phyloP scores from a whole-genome alignment of 1,139 yeast species.

The Yamadazyma dendronema region DNA sequence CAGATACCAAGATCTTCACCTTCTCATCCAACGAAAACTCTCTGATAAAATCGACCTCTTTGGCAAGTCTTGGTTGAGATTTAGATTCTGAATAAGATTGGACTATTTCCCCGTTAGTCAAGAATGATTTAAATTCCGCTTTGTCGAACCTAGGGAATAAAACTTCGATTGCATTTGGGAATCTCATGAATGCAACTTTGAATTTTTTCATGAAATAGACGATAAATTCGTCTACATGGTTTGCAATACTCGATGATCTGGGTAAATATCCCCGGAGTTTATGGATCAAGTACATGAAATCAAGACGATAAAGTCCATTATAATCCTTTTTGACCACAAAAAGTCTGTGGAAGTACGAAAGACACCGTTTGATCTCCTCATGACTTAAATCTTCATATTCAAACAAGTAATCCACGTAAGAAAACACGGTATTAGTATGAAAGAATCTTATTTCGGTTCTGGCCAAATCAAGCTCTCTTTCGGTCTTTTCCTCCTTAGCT shows the following conservation, averaged over 20 bases:
- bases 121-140: conserved; percentile 32
- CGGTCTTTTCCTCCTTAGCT: conserved; percentile 37
- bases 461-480: conserved; percentile 51
- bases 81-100: conserved; percentile 20
- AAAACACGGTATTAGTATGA: conserved; percentile 44
- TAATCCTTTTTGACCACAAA: conserved; percentile 61
- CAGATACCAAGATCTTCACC: conserved; percentile 48
- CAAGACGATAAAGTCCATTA: conserved; percentile 67
- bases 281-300: conserved; percentile 54
- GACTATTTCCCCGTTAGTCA: conserved; percentile 52
- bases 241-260: conserved; percentile 39
- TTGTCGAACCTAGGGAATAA: conserved; percentile 63
- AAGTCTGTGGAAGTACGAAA: conserved; percentile 71
- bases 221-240: conserved; percentile 65
- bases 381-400: conserved; percentile 63
- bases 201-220: conserved; percentile 67
- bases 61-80: conserved; percentile 28
- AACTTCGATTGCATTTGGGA: conserved; percentile 68
- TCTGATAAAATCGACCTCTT: conserved; percentile 37
- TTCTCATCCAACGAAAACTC: conserved; percentile 35
- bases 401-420: conserved; percentile 50
- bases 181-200: conserved; percentile 42
- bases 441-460: conserved; percentile 41
- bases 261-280: conserved; percentile 33
- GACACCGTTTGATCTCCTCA: conserved; percentile 59